Base-by-base conservation (phyloP, 768 basidiomycete genomes). In the Collybia mongolica region DNA sequence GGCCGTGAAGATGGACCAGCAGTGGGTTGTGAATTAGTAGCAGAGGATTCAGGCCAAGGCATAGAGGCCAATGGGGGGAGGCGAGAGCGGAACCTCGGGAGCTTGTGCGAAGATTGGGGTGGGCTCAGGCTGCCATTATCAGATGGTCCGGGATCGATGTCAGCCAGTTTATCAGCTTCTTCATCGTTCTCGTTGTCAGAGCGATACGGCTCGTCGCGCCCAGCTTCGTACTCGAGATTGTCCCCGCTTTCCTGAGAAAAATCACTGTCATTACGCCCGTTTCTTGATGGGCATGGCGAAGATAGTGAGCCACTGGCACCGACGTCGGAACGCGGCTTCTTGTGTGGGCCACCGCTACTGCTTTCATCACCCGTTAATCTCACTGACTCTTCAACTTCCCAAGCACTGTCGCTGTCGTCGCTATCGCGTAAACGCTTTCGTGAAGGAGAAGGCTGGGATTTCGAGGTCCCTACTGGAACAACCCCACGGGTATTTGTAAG, bases 311-410 rank as follows among this genome's bases (percentile, higher is more conserved):
- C 11, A 14, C 14, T 32, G 7, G 32, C 11, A 14, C 11, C 11
- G 32, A 14, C 14, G 14, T 9, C 32, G 11, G 2, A 32, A 6
- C 32, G 32, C 9, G 32, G 32, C 11, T 14, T 20, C 20, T 11
- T 38, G 15, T 0, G 36, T 3, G 38, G 26, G 24, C 26, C 19
- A 28, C 38, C 23, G 12, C 15, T 7, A 18, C 26, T 32, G 14
- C 24, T 32, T 29, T 48, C 47, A 7, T 18, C 4, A 20, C 35
- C 20, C 43, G 22, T 17, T 9, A 23, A 4, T 23, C 23, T 43
- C 7, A 56, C 24, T 17, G 52, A 56, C 9, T n/a, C 22, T 18
- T 56, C 55, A 15, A 56, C 55, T 44, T 56, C 55, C 36, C 26
- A 22, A 24, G 53, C 55, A 38, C 55, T 56, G 22, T 38, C 49